A percentile compares a stretch with the other conserved stretches of the same genome.
phyloP scores from a whole-genome alignment of 2,329 filamentous ascomycete species.

The Fusarium secorum region DNA sequence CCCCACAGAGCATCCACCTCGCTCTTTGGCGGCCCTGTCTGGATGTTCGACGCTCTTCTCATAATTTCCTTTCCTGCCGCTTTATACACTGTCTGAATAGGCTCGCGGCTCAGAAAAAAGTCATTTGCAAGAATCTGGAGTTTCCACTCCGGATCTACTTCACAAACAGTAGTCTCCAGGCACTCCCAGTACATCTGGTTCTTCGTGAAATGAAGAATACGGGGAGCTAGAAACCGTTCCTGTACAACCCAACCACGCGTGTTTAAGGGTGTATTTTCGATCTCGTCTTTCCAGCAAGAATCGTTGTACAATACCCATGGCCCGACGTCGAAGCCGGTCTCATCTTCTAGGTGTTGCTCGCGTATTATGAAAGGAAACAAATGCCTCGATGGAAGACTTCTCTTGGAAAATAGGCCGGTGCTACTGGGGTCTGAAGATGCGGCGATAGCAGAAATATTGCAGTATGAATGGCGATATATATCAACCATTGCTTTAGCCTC shows the following conservation, averaged over 20 bases:
- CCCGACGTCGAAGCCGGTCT: rapidly evolving
- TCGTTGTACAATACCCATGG: not conserved
- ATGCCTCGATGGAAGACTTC: not conserved
- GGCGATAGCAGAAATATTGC: not conserved
- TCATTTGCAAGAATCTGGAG: not conserved
- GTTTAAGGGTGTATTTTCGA: rapidly evolving
- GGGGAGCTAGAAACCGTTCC: rapidly evolving
- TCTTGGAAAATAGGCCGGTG: not conserved
- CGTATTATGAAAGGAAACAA: not conserved
- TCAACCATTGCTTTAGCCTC: not conserved
- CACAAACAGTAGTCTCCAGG: not conserved
- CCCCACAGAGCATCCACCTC: too few species aligned
- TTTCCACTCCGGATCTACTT: not conserved
- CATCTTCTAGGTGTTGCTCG: rapidly evolving
- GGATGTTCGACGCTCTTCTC: not conserved
- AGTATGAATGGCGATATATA: not conserved
- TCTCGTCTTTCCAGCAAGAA: not conserved
- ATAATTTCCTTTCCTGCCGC: not conserved
- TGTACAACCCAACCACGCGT: not conserved
- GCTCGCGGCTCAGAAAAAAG: too few species aligned
- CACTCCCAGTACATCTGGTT: not conserved
- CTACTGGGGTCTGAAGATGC: not conserved
- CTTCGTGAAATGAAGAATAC: not conserved
- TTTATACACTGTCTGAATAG: not conserved
- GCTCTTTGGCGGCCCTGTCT: too few species aligned